phyloP scores from a whole-genome alignment of 768 basidiomycete species.

The Tulasnella sp. region DNA sequence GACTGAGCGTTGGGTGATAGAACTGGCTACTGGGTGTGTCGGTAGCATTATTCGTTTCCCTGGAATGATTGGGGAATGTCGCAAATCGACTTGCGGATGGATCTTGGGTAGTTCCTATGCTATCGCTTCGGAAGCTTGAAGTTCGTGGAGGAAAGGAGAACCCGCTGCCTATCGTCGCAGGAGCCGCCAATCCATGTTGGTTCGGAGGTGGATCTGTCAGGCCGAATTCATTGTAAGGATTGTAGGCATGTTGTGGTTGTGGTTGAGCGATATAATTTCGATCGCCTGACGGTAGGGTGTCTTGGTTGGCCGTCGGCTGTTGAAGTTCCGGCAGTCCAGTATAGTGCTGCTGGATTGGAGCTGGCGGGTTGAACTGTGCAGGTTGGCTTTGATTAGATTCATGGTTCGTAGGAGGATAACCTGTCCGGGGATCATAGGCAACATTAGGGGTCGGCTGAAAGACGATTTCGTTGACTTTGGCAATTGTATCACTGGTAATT shows the following conservation, averaged over 20 bases:
- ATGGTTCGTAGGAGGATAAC: background rate
- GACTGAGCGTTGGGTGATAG: no score
- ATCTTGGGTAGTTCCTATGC: background rate
- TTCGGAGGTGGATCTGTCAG: background rate
- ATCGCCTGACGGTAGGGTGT: background rate
- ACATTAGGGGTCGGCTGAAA: conserved; percentile 14
- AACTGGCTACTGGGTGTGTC: background rate
- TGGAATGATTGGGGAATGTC: background rate
- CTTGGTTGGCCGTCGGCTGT: background rate
- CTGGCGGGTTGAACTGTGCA: background rate
- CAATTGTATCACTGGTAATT: conserved; percentile 46
- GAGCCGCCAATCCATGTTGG: background rate
- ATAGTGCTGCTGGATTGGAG: no score
- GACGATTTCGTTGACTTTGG: conserved; percentile 23
- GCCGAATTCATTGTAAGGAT: conserved; percentile 5
- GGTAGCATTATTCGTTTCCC: background rate
- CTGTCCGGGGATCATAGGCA: background rate
- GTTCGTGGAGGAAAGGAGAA: background rate
- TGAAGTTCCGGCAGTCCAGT: background rate
- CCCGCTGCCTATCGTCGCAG: background rate
- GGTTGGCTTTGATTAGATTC: background rate
- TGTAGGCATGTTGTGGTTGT: background rate
- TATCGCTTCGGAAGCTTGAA: background rate
- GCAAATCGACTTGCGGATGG: conserved; percentile 1
- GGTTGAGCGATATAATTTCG: background rate